Base-by-base conservation (phyloP, 257 asterid genomes). In the Nemophila menziesii region DNA sequence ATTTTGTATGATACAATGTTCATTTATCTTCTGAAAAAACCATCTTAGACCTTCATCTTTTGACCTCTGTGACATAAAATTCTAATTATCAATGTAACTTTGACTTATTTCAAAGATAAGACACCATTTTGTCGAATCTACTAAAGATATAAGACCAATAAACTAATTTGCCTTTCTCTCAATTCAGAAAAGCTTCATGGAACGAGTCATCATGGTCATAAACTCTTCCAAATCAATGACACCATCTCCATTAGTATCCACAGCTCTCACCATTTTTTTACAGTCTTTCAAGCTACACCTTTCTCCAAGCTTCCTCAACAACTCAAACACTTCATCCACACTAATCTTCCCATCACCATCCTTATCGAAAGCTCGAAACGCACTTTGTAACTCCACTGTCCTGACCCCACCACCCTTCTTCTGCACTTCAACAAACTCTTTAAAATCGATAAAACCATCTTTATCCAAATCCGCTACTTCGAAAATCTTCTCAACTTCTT, bases 201-300 rank as follows among this genome's bases (percentile, higher is more conserved):
- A 43, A 16, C 63, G 49, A 1, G 52, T 64, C 77, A 73, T 73
- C 74, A 62, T 62, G 49, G 12, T 48, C 58, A 57, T 53, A 22
- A 73, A 73, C 15, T 69, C 78, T 22, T 69, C 68, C 57, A 66
- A n/a, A 20, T 53, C 54, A 45, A 69, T 56, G 34, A 52, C 9
- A 9, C 81, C 81, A 62, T 73, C 81, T 0, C 81, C 81, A 36
- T 66, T 72, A 6, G 37, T 48, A n/a, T 73, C 78, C 15, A 59
- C 66, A 6, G 57, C 67, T 39, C 48, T 62, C 5, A 68, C 58
- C 77, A 73, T 64, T 39, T 58, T 54, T 57, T 39, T 49, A 18
- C 74, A 68, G 4, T 34, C 63, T n/a, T 58, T 67, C 54, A 68
- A 34, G 39, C 50, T 61, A 34, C 68, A 55, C 56, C 26, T 60